Evolutionary conservation across 2,329 filamentous ascomycete species (phyloP).

Genomic region (Eutypella sp.): DNA sequence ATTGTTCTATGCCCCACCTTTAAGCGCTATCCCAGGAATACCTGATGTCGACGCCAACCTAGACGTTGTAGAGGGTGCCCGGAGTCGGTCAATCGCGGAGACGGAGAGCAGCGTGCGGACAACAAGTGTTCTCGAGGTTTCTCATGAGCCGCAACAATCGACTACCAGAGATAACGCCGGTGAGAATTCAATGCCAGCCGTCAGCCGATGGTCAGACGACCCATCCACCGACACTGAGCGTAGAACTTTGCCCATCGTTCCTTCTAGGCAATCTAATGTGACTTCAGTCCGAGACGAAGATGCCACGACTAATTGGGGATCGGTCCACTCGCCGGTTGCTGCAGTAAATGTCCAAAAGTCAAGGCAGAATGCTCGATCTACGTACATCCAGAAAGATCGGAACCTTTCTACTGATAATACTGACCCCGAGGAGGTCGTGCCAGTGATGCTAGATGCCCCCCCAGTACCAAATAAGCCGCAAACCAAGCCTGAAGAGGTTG

Average conservation of each 20-base stretch:
- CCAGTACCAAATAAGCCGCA: conserved; percentile 18
- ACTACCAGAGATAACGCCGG: conserved; percentile 29
- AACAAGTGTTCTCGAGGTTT: conserved; percentile 33
- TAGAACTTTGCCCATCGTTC: conserved; percentile 47
- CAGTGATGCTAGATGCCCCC: conserved; percentile 39
- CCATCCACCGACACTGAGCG: conserved; percentile 31
- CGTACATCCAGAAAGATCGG: conserved; percentile 33
- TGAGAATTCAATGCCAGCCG: conserved; percentile 27
- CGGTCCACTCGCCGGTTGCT: conserved; percentile 43
- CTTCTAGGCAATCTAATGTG: conserved; percentile 30
- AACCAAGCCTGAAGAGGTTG: conserved; percentile 23
- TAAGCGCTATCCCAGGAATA: conserved; percentile 17
- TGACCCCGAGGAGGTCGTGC: conserved; percentile 31
- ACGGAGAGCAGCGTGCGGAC: conserved; percentile 34
- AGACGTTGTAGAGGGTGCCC: conserved; percentile 18
- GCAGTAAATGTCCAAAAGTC: conserved; percentile 39
- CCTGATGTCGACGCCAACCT: conserved; percentile 27
- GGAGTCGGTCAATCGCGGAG: conserved; percentile 25
- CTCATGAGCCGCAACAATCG: conserved; percentile 21
- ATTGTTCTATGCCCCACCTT: conserved; percentile 40
- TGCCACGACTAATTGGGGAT: conserved; percentile 42
- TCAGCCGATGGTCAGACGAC: conserved; percentile 7
- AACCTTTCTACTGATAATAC: neutral
- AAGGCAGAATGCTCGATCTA: conserved; percentile 35
- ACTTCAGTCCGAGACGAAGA: conserved; percentile 37